phyloP scores from a whole-genome alignment of 2,329 filamentous ascomycete species.

The Monosporascus sp. region DNA sequence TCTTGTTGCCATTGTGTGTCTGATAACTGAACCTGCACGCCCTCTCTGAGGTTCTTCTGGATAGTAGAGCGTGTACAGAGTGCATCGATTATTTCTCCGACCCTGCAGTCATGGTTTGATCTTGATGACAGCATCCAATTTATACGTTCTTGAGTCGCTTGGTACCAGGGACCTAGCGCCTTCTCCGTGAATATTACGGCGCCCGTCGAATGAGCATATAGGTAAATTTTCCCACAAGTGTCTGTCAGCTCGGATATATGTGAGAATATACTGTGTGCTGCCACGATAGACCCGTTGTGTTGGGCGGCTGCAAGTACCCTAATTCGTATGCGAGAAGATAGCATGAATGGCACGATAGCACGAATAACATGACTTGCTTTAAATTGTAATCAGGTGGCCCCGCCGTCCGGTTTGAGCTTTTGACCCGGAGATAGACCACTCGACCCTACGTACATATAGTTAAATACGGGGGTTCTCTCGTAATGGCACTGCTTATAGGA shows the following conservation, averaged over 20 bases:
- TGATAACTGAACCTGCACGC: background rate
- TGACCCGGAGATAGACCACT: background rate
- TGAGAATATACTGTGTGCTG: background rate
- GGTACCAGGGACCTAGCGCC: background rate
- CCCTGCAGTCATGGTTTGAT: no score
- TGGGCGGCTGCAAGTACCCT: background rate
- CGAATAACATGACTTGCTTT: background rate
- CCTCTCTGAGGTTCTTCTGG: background rate
- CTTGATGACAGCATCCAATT: no score
- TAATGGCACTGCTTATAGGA: background rate
- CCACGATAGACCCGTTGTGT: background rate
- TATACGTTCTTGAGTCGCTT: background rate
- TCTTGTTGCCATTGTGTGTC: slow-evolving; percentile 2
- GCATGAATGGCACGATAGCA: background rate
- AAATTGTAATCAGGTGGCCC: background rate
- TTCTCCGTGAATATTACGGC: background rate
- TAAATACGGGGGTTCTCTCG: background rate
- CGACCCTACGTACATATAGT: background rate
- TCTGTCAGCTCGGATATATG: background rate
- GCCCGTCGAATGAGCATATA: background rate
- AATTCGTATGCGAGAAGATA: background rate
- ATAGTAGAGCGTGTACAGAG: background rate
- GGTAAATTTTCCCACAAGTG: background rate
- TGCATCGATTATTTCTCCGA: no score
- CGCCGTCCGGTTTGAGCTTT: background rate